These are phyloP conservation scores for Amborella trichopoda DNA, from an alignment of 164 flowering plant genomes.

Conservation along the genomic window DNA sequence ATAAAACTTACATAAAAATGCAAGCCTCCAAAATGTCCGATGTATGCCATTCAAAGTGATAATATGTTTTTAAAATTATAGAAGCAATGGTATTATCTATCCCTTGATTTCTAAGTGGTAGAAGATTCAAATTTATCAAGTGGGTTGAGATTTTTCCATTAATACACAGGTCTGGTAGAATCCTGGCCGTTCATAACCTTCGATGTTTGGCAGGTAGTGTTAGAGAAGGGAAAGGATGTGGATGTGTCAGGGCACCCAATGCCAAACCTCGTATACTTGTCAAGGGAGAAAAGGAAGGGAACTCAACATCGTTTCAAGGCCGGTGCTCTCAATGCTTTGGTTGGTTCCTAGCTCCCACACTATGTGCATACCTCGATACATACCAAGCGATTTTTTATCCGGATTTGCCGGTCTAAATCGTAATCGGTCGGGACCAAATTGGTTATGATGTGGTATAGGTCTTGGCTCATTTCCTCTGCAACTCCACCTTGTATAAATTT, in stretches of 20 bases:
- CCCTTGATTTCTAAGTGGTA: no score
- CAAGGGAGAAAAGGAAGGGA: constrained; percentile 50
- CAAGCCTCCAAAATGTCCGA: no score
- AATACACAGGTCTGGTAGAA: no score
- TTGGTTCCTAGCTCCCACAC: constrained; percentile 14
- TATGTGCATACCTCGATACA: neutral
- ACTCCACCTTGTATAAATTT: neutral
- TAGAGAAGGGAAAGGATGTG: constrained; percentile 28
- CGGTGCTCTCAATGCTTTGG: constrained; percentile 84
- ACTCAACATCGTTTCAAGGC: constrained; percentile 68
- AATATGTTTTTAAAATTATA: no score
- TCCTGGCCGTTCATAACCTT: no score
- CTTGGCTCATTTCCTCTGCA: neutral
- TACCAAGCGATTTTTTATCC: neutral
- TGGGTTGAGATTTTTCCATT: no score
- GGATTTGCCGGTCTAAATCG: neutral
- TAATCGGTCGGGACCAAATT: neutral
- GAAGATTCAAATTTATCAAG: no score
- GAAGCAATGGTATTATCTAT: no score
- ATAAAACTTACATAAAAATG: no score
- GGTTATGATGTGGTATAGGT: neutral
- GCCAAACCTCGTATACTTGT: constrained; percentile 72
- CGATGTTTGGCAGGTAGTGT: constrained; percentile 26
- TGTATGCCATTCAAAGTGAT: no score
- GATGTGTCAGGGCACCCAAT: constrained; percentile 31